These are phyloP conservation scores for Russula sp. DNA, from an alignment of 768 basidiomycete species.

Conservation along the genomic window DNA sequence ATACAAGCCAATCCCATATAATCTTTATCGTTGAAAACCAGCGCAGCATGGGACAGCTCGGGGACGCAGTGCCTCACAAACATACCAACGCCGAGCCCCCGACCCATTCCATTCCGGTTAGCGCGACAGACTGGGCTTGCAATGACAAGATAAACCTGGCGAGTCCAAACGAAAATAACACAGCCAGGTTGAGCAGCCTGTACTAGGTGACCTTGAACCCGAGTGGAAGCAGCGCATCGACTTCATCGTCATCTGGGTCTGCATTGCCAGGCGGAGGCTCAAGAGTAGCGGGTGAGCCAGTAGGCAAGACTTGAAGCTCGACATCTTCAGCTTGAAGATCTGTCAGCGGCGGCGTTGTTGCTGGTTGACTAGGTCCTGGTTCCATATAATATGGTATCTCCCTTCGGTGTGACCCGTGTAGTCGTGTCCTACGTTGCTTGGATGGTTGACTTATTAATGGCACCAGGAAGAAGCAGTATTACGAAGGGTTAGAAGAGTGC, in stretches of 20 bases:
- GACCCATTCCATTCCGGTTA: not conserved
- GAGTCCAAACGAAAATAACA: not conserved
- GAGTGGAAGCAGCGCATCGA: not conserved
- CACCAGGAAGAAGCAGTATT: too few relatives aligned
- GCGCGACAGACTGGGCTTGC: not conserved
- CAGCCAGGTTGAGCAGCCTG: conserved; percentile 2
- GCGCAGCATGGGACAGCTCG: not conserved
- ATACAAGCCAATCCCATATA: conserved; percentile 5
- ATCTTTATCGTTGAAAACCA: not conserved
- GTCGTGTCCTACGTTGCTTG: too few relatives aligned
- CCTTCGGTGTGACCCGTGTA: too few relatives aligned
- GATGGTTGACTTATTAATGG: too few relatives aligned
- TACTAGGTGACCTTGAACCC: conserved; percentile 6
- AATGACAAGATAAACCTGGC: conserved; percentile 1
- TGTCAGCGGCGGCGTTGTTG: not conserved
- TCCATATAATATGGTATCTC: not conserved
- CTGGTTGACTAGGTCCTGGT: not conserved
- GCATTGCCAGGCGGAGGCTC: not conserved
- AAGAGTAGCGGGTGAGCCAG: not conserved
- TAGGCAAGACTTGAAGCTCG: not conserved
- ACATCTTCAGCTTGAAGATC: not conserved
- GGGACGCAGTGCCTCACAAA: not conserved
- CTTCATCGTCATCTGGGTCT: not conserved
- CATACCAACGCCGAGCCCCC: not conserved
- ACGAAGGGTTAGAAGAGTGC: too few relatives aligned